Evolutionary conservation across 768 basidiomycete genomes (phyloP), one percentile per base, ranked within the genome.

Genomic region (Tulasnella sp.): DNA sequence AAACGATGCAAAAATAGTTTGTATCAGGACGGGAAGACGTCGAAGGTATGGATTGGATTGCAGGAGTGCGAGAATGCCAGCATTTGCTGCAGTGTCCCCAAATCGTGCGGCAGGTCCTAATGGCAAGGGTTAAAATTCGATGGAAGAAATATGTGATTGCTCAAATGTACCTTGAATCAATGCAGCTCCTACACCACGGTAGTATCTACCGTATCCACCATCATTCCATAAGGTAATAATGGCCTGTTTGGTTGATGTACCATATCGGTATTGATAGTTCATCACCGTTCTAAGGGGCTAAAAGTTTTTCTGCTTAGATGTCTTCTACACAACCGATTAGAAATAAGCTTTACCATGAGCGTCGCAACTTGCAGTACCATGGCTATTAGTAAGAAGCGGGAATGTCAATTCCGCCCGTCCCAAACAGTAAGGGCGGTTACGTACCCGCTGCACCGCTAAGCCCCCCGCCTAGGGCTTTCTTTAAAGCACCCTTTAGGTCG

Each of bases 51-150:
- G 65, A 63, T 95, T 84, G 4, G 80, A 81, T 53, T 81, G 66
- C 22, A 96, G 71, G 2, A 96, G 71, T 1, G 89, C 90, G 19
- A 93, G 72, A 53, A 95, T 89, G 7, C 90, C 92, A 0, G 75
- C 87, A 62, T 96, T 95, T 19, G 92, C 88, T 1, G 89, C 89
- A 2, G 93, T 96, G 65, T 98, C 93, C 0, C 90, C 91, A 62
- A 98, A 96, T 10, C 93, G 60, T 1, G 71, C 62, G n/a, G 66
- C 53, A 59, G 67, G 28, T 59, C 67, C 63, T 70, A 64, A 53
- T 64, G 8, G 52, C 7, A 12, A 13, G 45, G 24, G 34, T 13
- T 37, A 13, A 37, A 37, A 13, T 1, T 37, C 34, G 34, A 20
- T 12, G 33, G 19, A 7, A 42, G 46, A 42, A 41, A 48, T 34